Conservation (phyloP, 768 basidiomycete genomes). For the Lentinula sp. region DNA sequence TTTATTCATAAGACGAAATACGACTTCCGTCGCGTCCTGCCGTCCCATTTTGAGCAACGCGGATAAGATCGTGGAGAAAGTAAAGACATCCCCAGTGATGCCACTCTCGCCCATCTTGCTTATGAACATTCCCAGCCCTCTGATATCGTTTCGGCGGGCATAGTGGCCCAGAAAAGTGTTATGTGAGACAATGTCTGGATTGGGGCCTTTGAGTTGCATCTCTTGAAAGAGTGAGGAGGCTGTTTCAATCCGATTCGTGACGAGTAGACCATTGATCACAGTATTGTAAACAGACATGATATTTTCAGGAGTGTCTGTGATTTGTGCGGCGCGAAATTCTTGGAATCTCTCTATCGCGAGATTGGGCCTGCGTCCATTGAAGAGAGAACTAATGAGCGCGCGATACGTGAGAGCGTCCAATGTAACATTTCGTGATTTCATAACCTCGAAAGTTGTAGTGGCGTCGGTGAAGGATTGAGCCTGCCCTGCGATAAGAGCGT, state of each 20-base stretch:
- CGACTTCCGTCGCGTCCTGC: constrained; percentile 56
- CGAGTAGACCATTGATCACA: constrained; percentile 64
- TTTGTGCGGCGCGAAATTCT: constrained; percentile 36
- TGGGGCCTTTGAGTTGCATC: constrained; percentile 47
- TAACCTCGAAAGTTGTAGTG: constrained; percentile 55
- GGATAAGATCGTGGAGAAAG: constrained; percentile 81
- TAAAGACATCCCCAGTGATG: constrained; percentile 72
- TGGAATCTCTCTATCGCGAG: constrained; percentile 47
- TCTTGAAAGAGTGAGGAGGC: constrained; percentile 34
- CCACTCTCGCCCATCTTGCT: constrained; percentile 46
- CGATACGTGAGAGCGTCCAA: constrained; percentile 66
- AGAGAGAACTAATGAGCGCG: constrained; percentile 61
- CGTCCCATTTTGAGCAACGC: constrained; percentile 67
- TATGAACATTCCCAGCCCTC: constrained; percentile 51
- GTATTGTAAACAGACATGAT: constrained; percentile 60
- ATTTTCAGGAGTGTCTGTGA: constrained; percentile 15
- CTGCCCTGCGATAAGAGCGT: constrained; percentile 61
- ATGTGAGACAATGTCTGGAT: constrained; percentile 69
- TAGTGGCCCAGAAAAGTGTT: constrained; percentile 77
- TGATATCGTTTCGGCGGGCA: constrained; percentile 56
- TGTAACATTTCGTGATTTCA: constrained; percentile 47
- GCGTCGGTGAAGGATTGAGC: constrained; percentile 47
- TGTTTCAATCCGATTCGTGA: constrained; percentile 28
- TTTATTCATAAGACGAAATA: constrained; percentile 70
- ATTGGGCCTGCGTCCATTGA: constrained; percentile 41